Evolutionary conservation across 2,329 filamentous ascomycete species (phyloP).

Genomic region (Penicillium sp.): DNA sequence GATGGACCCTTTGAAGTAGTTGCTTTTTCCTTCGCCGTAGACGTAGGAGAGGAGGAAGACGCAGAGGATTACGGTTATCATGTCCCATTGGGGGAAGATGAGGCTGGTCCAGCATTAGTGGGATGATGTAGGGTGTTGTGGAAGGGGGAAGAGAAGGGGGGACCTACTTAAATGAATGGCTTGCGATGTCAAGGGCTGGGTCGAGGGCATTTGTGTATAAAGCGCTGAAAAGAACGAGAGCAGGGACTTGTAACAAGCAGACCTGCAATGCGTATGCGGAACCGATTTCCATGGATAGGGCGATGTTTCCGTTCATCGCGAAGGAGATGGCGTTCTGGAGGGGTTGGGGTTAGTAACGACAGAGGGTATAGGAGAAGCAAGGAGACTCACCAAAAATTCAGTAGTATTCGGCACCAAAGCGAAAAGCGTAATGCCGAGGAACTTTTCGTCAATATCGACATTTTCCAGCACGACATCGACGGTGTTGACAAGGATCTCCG

Average conservation of each 20-base stretch:
- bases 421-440: slow-evolving; percentile 94
- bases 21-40: slow-evolving; percentile 98
- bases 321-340: slow-evolving; percentile 93
- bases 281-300: slow-evolving; percentile 97
- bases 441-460: slow-evolving; percentile 93
- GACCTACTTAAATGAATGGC: slow-evolving; percentile 58
- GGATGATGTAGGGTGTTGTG: no score
- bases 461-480: slow-evolving; percentile 94
- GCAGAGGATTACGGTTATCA: slow-evolving; percentile 94
- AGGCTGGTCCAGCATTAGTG: no score
- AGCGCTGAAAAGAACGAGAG: slow-evolving; percentile 88
- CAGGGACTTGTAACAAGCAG: slow-evolving; percentile 90
- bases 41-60: slow-evolving; percentile 97
- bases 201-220: slow-evolving; percentile 65
- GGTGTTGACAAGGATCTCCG: slow-evolving; percentile 94
- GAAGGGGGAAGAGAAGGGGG: background rate
- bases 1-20: slow-evolving; percentile 99
- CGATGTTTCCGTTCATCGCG: slow-evolving; percentile 99
- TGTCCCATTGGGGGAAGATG: slow-evolving; percentile 98
- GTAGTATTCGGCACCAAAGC: slow-evolving; percentile 97
- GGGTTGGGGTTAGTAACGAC: slow-evolving; percentile 9
- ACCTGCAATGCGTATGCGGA: slow-evolving; percentile 97
- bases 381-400: slow-evolving; percentile 78
- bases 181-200: slow-evolving; percentile 53
- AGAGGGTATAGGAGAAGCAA: background rate